Conservation (phyloP, 257 asterid species). For the Leonotis leonurus region DNA sequence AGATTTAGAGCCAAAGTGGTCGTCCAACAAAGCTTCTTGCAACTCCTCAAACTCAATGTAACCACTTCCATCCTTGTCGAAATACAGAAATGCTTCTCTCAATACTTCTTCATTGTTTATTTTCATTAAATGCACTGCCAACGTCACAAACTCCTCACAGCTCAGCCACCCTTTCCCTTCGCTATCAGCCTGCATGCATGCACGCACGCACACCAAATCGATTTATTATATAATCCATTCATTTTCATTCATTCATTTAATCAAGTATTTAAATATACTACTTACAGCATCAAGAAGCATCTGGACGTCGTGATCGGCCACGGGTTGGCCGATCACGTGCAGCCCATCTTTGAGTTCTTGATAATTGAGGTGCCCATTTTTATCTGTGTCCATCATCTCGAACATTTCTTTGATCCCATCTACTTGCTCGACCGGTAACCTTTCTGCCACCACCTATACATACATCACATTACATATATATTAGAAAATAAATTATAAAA, state of each 20-base stretch:
- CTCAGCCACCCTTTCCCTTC: conserved; percentile 68
- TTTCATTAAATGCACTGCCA: conserved; percentile 64
- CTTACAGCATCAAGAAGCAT: conserved; percentile 69
- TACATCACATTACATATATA: too few species aligned
- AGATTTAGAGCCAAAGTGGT: conserved; percentile 36
- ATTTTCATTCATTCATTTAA: too few species aligned
- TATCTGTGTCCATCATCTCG: conserved; percentile 72
- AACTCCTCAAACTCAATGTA: conserved; percentile 77
- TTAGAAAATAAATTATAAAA: neutral
- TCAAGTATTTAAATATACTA: neutral
- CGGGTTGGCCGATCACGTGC: conserved; percentile 44
- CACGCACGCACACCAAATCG: neutral
- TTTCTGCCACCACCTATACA: conserved; percentile 65
- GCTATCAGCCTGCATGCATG: conserved; percentile 40
- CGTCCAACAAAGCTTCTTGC: conserved; percentile 49
- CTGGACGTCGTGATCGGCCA: conserved; percentile 62
- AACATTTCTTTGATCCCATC: conserved; percentile 54
- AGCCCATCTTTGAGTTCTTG: conserved; percentile 73
- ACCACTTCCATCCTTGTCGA: conserved; percentile 65
- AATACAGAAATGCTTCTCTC: conserved; percentile 44
- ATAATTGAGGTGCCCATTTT: conserved; percentile 63
- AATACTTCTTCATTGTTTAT: conserved; percentile 59
- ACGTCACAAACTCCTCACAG: conserved; percentile 62
- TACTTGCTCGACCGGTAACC: conserved; percentile 64
- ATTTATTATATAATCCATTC: too few species aligned